Evolutionary conservation across 306 rosid genomes (phyloP).

Genomic region (Elaeagnus macrophylla): DNA sequence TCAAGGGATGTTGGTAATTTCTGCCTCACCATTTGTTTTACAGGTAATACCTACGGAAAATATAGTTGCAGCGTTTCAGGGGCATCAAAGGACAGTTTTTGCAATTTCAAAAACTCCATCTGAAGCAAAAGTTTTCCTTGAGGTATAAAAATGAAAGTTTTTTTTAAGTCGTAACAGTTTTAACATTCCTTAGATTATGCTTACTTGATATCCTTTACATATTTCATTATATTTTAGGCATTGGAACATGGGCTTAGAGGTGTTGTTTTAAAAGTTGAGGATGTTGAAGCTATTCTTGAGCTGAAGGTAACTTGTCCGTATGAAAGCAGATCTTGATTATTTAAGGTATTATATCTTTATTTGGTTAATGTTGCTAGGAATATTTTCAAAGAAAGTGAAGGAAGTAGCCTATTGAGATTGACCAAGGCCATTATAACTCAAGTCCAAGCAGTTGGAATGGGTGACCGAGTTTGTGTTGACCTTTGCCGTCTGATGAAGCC

Average conservation of each 20-base stretch:
- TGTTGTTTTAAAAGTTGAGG: conserved; percentile 67
- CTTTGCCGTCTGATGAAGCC: conserved; percentile 87
- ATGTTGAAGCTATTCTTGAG: conserved; percentile 57
- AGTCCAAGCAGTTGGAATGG: conserved; percentile 72
- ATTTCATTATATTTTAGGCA: conserved; percentile 40
- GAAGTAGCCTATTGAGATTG: conserved; percentile 53
- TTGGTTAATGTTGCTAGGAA: conserved; percentile 48
- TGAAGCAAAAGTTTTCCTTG: conserved; percentile 73
- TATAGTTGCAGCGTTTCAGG: conserved; percentile 78
- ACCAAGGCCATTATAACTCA: conserved; percentile 57
- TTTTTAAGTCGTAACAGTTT: too few species aligned
- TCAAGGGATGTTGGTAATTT: too few species aligned
- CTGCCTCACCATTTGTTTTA: conserved; percentile 7
- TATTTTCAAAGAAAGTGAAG: conserved; percentile 70
- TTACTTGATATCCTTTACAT: neutral
- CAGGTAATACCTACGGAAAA: conserved; percentile 89
- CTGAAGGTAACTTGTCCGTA: conserved; percentile 53
- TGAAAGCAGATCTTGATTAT: conserved; percentile 16
- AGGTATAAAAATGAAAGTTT: conserved; percentile 42
- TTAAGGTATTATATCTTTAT: conserved; percentile 23
- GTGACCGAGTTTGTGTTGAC: conserved; percentile 93
- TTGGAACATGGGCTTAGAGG: conserved; percentile 87
- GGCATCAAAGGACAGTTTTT: conserved; percentile 57
- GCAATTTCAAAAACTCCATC: conserved; percentile 45
- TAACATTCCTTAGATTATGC: neutral